A percentile compares a stretch with the other conserved stretches of the same genome.
phyloP scores from a whole-genome alignment of 1,284 basidiomycete species.

The Microbotryum scabiosae region DNA sequence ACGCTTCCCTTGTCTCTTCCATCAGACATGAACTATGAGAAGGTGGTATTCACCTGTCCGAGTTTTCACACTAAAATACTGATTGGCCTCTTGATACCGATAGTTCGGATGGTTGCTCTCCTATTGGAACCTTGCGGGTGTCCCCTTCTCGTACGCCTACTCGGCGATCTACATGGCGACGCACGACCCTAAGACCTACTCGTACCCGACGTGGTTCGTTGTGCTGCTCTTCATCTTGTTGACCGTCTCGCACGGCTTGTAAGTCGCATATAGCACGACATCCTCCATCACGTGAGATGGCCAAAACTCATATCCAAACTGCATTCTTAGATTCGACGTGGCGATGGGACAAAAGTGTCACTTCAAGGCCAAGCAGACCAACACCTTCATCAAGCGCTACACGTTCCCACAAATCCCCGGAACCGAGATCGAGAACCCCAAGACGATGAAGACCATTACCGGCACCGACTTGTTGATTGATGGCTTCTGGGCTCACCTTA shows the following conservation, averaged over 20 bases:
- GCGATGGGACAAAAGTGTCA: constrained; percentile 95
- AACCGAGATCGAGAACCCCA: constrained; percentile 76
- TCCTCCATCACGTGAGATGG: background rate
- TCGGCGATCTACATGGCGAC: constrained; percentile 96
- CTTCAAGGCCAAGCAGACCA: constrained; percentile 89
- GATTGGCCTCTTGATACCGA: background rate
- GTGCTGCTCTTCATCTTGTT: constrained; percentile 64
- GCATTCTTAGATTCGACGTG: constrained; percentile 65
- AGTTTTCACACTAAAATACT: background rate
- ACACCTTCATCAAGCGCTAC: constrained; percentile 72
- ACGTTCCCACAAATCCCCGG: constrained; percentile 92
- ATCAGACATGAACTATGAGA: constrained; percentile 83
- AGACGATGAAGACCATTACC: constrained; percentile 86
- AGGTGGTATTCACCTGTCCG: constrained; percentile 41
- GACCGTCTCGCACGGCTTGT: constrained; percentile 77
- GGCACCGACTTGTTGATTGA: constrained; percentile 60
- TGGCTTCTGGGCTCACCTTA: constrained; percentile 82
- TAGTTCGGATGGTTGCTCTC: constrained; percentile 39
- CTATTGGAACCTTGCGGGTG: constrained; percentile 77
- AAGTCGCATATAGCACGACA: constrained; percentile 35
- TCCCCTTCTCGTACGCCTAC: constrained; percentile 76
- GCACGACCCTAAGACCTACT: constrained; percentile 80
- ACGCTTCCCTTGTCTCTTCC: background rate
- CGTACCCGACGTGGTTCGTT: constrained; percentile 69
- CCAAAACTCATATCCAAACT: constrained; percentile 19